Base-by-base conservation (phyloP, 2,329 filamentous ascomycete species). In the Dactylellina sp. region DNA sequence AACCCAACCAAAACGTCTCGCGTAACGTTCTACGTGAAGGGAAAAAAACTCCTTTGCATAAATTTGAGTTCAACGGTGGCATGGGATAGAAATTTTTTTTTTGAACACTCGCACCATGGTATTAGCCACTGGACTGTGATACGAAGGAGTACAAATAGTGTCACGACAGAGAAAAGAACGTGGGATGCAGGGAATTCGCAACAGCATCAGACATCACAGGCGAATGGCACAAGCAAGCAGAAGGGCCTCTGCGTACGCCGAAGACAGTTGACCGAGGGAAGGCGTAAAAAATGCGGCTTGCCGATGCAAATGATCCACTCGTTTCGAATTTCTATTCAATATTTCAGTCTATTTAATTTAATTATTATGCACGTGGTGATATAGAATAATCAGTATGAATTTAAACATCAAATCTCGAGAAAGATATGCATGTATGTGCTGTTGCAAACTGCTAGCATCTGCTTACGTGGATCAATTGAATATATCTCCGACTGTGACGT, bases 361-460 rank as follows among this genome's bases (percentile, higher is more conserved):
- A n/a, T n/a, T n/a, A n/a, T n/a, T n/a, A n/a, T n/a, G n/a, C n/a
- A n/a, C n/a, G n/a, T n/a, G n/a, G n/a, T n/a, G n/a, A 32, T 5
- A 9, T 5, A 32, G 9, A 32, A 32, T 32, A 32, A 9, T 32
- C 28, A 4, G 28, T 39, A 55, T 24, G 32, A 14, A 55, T 12
- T n/a, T 25, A 28, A 16, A 14, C 32, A 40, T 25, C 3, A 6
- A 18, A 55, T 11, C 12, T 24, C 7, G 20, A 18, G 16, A 22
- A n/a, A 28, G 22, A 20, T 16, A 49, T 71, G 59, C 60, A 60
- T 32, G 46, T 28, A 46, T 65, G 60, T 56, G 53, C 60, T 72
- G 53, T 72, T 62, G 39, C 47, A 40, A 20, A 25, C 24, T 24
- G 50, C 18, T 22, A 40, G 50, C 35, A 40, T 40, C 35, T 55